phyloP scores from a whole-genome alignment of 345 rosid genomes.

The Geranium rotundifolium region DNA sequence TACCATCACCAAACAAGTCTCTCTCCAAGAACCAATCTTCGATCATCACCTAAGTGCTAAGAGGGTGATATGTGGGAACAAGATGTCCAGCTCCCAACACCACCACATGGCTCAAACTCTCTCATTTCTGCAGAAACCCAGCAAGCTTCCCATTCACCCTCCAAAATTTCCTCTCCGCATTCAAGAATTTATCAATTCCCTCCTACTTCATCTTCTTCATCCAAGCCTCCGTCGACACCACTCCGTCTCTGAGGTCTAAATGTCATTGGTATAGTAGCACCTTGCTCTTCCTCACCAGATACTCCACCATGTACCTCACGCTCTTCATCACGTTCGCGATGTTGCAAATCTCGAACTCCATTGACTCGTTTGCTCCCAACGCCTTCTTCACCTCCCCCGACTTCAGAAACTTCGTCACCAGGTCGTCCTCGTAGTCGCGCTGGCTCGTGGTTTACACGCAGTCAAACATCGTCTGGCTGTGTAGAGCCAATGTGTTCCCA shows the following conservation, averaged over 20 bases:
- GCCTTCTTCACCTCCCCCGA: constrained; percentile 33
- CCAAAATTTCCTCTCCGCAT: constrained; percentile 58
- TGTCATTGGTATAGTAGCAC: constrained; percentile 65
- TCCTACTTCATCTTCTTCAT: constrained; percentile 61
- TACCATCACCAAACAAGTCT: constrained; percentile 25
- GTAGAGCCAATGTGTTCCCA: too few species aligned
- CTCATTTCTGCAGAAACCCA: constrained; percentile 59
- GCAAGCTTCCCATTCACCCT: constrained; percentile 43
- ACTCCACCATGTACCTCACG: constrained; percentile 57
- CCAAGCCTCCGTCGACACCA: constrained; percentile 71
- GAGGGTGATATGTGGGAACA: constrained; percentile 48
- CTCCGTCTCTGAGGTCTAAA: constrained; percentile 51
- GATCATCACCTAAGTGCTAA: constrained; percentile 57
- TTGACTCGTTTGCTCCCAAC: constrained; percentile 34
- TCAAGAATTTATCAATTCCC: constrained; percentile 28
- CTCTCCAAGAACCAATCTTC: constrained; percentile 58
- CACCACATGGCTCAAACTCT: constrained; percentile 41
- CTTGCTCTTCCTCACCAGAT: constrained; percentile 29
- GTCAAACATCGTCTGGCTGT: too few species aligned
- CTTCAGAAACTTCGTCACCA: constrained; percentile 30
- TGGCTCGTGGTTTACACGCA: constrained; percentile 8
- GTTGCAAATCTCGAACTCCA: constrained; percentile 40
- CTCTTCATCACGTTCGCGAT: constrained; percentile 61
- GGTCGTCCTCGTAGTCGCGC: constrained; percentile 32
- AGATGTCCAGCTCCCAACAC: constrained; percentile 62